These are phyloP conservation scores for Aspergillus pseudoterreus DNA, from an alignment of 2,329 filamentous ascomycete genomes.

Conservation along the genomic window DNA sequence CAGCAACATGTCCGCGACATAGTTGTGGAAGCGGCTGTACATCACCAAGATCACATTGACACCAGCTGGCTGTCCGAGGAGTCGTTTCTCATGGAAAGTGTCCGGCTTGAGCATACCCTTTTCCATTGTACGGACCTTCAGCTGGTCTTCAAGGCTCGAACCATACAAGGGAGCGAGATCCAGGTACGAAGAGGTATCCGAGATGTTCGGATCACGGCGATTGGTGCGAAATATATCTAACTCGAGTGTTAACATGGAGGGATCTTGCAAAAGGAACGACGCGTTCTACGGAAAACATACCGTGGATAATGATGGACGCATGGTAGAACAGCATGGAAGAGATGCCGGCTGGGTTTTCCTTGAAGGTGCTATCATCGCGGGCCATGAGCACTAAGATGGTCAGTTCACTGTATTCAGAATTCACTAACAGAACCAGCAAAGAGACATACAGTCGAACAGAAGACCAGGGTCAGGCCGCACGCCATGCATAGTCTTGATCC, in stretches of 20 bases:
- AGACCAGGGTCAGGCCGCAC: constrained; percentile 7
- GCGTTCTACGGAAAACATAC: constrained; percentile 11
- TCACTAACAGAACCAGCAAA: not conserved
- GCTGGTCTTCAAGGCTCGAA: constrained; percentile 30
- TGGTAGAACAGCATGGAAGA: constrained; percentile 49
- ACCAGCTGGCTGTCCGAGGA: constrained; percentile 33
- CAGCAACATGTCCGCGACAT: constrained; percentile 33
- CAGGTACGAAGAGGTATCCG: constrained; percentile 45
- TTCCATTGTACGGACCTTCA: constrained; percentile 32
- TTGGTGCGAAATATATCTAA: constrained; percentile 39
- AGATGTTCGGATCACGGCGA: constrained; percentile 29
- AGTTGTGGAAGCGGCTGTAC: constrained; percentile 40
- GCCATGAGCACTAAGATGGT: constrained; percentile 7
- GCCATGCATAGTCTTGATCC: constrained; percentile 3
- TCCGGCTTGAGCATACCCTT: constrained; percentile 39
- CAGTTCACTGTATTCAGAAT: not conserved
- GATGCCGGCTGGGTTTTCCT: constrained; percentile 42
- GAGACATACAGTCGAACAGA: constrained; percentile 8
- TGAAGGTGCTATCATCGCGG: constrained; percentile 10
- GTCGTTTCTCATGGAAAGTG: constrained; percentile 31
- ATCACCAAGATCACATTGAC: constrained; percentile 33
- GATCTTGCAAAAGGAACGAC: not conserved
- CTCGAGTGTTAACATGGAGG: too few species aligned
- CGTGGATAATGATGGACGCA: constrained; percentile 52
- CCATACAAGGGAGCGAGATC: constrained; percentile 48